These are phyloP conservation scores for Plasmopara halstedii DNA, from an alignment of 352 stramenopile genomes.

Conservation along the genomic window DNA sequence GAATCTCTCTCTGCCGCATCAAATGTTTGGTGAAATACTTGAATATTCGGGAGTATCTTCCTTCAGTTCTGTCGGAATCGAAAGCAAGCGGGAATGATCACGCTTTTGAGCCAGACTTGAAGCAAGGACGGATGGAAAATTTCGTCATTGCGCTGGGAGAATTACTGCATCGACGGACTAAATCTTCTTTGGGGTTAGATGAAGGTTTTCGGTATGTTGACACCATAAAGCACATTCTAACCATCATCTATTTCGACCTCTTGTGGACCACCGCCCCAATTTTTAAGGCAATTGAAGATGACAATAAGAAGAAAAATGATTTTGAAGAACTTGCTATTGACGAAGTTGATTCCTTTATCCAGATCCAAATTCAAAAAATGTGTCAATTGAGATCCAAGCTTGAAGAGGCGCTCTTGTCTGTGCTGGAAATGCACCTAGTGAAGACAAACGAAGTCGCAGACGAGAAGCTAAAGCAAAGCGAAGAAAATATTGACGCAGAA, in stretches of 20 bases:
- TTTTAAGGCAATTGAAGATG: conserved; percentile 37
- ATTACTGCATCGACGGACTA: conserved; percentile 46
- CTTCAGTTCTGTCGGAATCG: conserved; percentile 16
- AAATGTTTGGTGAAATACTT: conserved; percentile 56
- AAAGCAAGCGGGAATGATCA: not conserved
- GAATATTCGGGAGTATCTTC: conserved; percentile 57
- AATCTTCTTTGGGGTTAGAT: conserved; percentile 36
- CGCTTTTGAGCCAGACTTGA: not conserved
- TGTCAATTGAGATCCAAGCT: conserved; percentile 29
- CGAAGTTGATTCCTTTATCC: conserved; percentile 6
- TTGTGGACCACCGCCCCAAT: conserved; percentile 65
- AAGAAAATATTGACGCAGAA: conserved; percentile 8
- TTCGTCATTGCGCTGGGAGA: conserved; percentile 26
- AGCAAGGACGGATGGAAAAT: conserved; percentile 30
- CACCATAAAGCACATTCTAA: conserved; percentile 55
- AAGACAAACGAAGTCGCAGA: conserved; percentile 19
- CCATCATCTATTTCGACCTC: conserved; percentile 66
- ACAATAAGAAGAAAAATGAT: conserved; percentile 20
- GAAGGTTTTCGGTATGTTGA: conserved; percentile 46
- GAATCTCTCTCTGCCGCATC: conserved; percentile 46
- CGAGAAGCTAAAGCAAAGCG: conserved; percentile 28
- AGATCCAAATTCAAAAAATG: conserved; percentile 37
- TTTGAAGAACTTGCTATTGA: no score
- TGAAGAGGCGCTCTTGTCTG: conserved; percentile 52
- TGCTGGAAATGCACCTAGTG: conserved; percentile 71